Evolutionary conservation across 768 basidiomycete species (phyloP).

Genomic region (Suillus bovinus): DNA sequence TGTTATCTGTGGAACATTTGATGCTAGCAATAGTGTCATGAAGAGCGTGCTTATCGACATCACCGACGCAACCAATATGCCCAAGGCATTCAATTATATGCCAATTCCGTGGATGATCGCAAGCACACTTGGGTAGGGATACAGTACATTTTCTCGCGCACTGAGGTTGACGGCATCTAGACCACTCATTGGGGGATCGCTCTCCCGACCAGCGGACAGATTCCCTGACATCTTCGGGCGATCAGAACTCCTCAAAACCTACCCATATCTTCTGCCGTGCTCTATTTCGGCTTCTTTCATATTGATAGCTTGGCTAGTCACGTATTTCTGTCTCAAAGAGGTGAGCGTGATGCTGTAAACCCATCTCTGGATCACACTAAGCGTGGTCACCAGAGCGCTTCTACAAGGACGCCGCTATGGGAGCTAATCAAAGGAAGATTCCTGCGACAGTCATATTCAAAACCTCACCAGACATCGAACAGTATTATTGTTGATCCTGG

Average conservation of each 20-base stretch:
- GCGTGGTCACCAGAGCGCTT: neutral
- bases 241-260: conserved; percentile 55
- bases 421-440: neutral
- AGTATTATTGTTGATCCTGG: neutral
- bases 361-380: neutral
- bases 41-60: conserved; percentile 49
- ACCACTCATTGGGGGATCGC: conserved; percentile 65
- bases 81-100: conserved; percentile 54
- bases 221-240: conserved; percentile 62
- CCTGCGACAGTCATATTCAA: neutral
- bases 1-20: conserved; percentile 44
- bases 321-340: neutral
- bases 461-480: neutral
- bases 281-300: conserved; percentile 44
- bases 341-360: neutral
- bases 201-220: conserved; percentile 64
- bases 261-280: conserved; percentile 77
- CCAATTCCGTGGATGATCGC: conserved; percentile 50
- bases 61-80: conserved; percentile 33
- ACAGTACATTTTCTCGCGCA: conserved; percentile 11
- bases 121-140: conserved; percentile 40
- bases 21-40: conserved; percentile 54
- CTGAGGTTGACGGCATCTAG: conserved; percentile 31
- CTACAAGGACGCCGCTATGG: neutral
- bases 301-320: neutral